phyloP scores from a whole-genome alignment of 768 basidiomycete species.

The Epithele typhae region DNA sequence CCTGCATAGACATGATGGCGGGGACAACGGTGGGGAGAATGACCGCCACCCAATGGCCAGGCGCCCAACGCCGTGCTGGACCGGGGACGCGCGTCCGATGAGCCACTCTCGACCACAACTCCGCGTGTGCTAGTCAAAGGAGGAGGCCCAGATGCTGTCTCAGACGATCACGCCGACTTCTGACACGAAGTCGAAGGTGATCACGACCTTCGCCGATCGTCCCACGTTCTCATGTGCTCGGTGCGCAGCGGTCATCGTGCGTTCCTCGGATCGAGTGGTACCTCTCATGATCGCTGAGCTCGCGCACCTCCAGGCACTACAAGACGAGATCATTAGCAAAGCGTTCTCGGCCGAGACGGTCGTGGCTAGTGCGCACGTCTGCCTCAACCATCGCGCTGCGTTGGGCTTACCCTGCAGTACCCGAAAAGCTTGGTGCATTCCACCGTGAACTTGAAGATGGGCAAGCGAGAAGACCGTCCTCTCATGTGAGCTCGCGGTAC shows the following conservation, averaged over 20 bases:
- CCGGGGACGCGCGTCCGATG: too few relatives aligned
- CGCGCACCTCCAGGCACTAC: conserved; percentile 50
- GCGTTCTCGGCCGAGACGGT: conserved; percentile 82
- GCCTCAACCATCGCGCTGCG: too few relatives aligned
- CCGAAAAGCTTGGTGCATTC: conserved; percentile 65
- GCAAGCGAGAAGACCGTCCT: conserved; percentile 68
- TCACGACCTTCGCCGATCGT: conserved; percentile 58
- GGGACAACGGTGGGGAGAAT: too few relatives aligned
- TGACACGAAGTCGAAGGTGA: conserved; percentile 51
- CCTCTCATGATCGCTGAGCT: conserved; percentile 1
- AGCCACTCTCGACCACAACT: too few relatives aligned
- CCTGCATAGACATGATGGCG: too few relatives aligned
- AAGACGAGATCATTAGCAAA: conserved; percentile 84
- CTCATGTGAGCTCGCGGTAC: conserved; percentile 46
- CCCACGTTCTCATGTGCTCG: conserved; percentile 66
- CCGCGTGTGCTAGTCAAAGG: too few relatives aligned
- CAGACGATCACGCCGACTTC: conserved; percentile 23
- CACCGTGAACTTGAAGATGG: conserved; percentile 70
- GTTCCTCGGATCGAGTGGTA: conserved; percentile 21
- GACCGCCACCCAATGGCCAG: too few relatives aligned
- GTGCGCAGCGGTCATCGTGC: conserved; percentile 67
- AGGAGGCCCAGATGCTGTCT: too few relatives aligned
- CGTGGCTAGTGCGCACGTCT: conserved; percentile 62
- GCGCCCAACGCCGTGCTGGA: too few relatives aligned
- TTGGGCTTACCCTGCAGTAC: too few relatives aligned